Evolutionary conservation across 179 eudicot species (phyloP), one percentile per base, ranked within the genome.

Genomic region (Camellia oleifera): DNA sequence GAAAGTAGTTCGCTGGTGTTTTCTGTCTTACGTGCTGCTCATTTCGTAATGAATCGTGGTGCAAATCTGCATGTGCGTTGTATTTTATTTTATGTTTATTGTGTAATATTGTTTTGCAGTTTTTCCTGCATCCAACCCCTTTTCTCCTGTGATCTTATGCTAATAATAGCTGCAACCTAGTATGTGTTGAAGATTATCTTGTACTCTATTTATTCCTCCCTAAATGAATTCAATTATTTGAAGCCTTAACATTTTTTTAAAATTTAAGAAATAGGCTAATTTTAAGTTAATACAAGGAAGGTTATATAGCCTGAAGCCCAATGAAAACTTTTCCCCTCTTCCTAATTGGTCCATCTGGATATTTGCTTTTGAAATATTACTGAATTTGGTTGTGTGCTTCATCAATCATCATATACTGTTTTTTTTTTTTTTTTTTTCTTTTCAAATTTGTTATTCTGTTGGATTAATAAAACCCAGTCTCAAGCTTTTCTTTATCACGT

Each of bases 401-500:
- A n/a, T 17, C 17, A 17, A 15, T 42, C 57, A n/a, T 17, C 17
- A 17, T 32, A 0, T 58, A 23, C 17, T 58, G 11, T 3, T 7
- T 60, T 9, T 72, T 32, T 32, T 32, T 32, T 60, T 9, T 72
- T 32, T 32, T 32, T 32, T 26, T 26, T 26, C 63, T 50, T 71
- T n/a, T 18, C 1, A 54, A 40, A 4, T 69, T 3, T 67, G 53
- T 54, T 48, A 26, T 77, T 26, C 58, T 56, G 23, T 17, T 58
- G 32, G 46, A 18, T 18, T 42, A 57, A 40, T 42, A 14, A n/a
- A 20, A 70, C 77, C 46, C 65, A 52, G 42, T 40, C 83, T 81
- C 60, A 81, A 67, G 15, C 68, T 5, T 82, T 78, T 74, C 18
- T 81, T 78, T 54, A 14, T 78, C 69, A 46, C 77, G 3, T 46